phyloP scores from a whole-genome alignment of 352 stramenopile genomes.

The Pythium vanterpoolii region DNA sequence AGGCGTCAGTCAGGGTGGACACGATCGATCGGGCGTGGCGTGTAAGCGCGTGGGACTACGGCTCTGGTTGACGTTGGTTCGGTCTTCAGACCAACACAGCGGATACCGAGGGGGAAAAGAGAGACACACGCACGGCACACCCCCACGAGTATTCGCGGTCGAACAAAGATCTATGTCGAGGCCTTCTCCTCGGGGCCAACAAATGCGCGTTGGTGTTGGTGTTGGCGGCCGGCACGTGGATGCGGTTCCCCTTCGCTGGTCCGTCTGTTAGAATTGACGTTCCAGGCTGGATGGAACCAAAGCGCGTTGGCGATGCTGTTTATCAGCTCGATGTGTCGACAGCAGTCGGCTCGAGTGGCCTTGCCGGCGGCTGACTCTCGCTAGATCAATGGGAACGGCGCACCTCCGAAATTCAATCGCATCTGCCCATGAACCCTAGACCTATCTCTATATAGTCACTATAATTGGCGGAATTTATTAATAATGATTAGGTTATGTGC shows the following conservation, averaged over 20 bases:
- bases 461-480: too few species aligned
- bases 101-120: background rate
- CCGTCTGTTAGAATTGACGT: constrained; percentile 3
- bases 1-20: background rate
- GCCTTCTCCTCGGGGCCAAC: background rate
- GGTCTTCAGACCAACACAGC: background rate
- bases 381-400: background rate
- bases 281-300: too few species aligned
- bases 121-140: background rate
- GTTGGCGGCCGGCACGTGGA: background rate
- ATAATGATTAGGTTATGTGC: too few species aligned
- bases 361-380: background rate
- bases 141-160: background rate
- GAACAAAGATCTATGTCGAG: background rate
- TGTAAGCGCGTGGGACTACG: background rate
- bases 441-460: too few species aligned
- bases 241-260: background rate
- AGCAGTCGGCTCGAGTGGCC: background rate
- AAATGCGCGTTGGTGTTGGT: background rate
- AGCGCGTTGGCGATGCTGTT: too few species aligned
- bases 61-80: too few species aligned
- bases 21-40: background rate
- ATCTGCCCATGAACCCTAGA: background rate
- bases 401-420: background rate
- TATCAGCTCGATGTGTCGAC: constrained; percentile 2